Base-by-base conservation (phyloP, 2,329 filamentous ascomycete species). In the Nemania bipapillata region DNA sequence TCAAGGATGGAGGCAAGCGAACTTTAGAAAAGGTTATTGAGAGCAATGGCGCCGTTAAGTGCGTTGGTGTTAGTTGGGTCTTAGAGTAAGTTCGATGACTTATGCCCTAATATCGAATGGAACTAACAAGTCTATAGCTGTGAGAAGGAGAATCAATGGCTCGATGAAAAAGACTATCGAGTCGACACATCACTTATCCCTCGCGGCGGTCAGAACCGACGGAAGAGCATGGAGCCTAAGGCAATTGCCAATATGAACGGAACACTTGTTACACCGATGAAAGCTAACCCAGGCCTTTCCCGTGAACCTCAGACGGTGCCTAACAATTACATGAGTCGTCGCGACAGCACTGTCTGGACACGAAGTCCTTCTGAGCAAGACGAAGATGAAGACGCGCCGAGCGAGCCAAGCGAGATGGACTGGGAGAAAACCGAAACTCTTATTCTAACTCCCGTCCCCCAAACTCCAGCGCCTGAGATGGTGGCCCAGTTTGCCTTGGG, bases 21-120 rank as follows among this genome's bases (percentile, higher is more conserved):
- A 97, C 93, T 0, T 81, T 97, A 72, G 91, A 96, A 77, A 96
- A 94, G 80, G 91, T 95, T 6, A 86, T 89, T 65, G 87, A 91
- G 74, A 90, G 88, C 45, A 86, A 87, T 15, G 92, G 92, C 5
- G 84, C 92, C 32, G 92, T 97, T 42, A 90, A 92, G 74, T 96
- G 93, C 80, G 93, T 97, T 63, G 93, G 93, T 57, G 91, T 96
- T 54, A 90, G 90, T 72, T 97, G 93, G 93, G 91, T 96, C 63
- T 86, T 97, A 70, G 93, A 97, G 91, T 93, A 87, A 86, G 90
- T 87, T 58, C 40, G 11, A n/a, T n/a, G n/a, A 5, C 15, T 20
- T 58, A 6, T 6, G 40, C 50, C 26, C 17, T 5, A 28, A 49
- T 60, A 64, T 20, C 17, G 57, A 63, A 26, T 17, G 15, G 35